Base-by-base conservation (phyloP, 371 early-diverging fungal species). In the Rhizopus delemar region DNA sequence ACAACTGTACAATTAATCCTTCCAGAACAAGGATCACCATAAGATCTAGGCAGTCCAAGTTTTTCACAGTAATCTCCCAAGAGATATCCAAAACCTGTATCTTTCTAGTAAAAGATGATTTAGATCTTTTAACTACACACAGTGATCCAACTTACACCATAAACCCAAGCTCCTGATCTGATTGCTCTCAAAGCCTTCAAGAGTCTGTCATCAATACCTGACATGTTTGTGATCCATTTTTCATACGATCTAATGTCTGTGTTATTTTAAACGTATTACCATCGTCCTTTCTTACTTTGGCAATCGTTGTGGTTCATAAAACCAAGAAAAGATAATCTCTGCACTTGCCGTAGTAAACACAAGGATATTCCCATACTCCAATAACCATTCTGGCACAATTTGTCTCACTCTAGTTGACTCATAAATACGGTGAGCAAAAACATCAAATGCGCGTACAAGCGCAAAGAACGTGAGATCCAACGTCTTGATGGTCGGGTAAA, bases 281-380 rank as follows among this genome's bases (percentile, higher is more conserved):
- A 13, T 38, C 13, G 39, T 46, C 12, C 31, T 3, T 7, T 29
- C 41, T 68, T 75, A 83, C 83, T 73, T 78, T 59, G 83, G 83
- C 29, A 82, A 35, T 12, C 80, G 66, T 28, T 62, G 12, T 39
- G 85, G 83, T 33, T 69, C 82, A 62, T 77, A 86, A 46, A 88
- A 63, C 86, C 86, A 88, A 6, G 83, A 75, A 53, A 72, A 86
- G 75, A 88, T 85, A 55, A 86, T 86, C 59, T 86, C 83, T 22
- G 85, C 77, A 50, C 81, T 81, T 5, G 80, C 74, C 34, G 80
- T 13, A 31, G 81, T 73, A 60, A 88, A 85, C 8, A 84, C 81
- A 13, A 66, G 60, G 4, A 84, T 74, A 33, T 81, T 83, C 0
- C 79, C 80, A 65, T 82, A 74, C 16, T 77, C 67, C 15, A 82